A percentile compares a stretch with the other conserved stretches of the same genome.
phyloP scores from a whole-genome alignment of 73 alveolate species.

The Symbiodinium pilosum region DNA sequence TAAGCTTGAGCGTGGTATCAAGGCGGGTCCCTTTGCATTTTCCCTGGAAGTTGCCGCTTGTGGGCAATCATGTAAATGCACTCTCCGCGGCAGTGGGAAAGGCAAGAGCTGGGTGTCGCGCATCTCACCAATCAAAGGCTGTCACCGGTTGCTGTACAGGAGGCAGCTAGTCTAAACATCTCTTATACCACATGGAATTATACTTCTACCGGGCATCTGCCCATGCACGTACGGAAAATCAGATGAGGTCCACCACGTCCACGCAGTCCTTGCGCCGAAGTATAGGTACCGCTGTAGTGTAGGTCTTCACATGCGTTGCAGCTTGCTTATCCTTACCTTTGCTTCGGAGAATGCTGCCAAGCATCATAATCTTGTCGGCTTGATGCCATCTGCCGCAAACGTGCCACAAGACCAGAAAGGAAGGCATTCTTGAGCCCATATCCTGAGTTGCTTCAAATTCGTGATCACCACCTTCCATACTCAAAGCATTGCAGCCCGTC shows the following conservation, averaged over 20 bases:
- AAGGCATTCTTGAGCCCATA: conserved; percentile 53
- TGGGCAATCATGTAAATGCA: too few relatives aligned
- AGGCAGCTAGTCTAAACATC: neutral
- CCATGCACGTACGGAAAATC: neutral
- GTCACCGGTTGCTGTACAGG: neutral
- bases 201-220: neutral
- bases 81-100: too few relatives aligned
- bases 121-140: too few relatives aligned
- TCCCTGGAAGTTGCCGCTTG: neutral
- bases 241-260: conserved; percentile 71
- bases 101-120: too few relatives aligned
- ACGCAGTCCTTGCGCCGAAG: conserved; percentile 49
- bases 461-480: too few relatives aligned
- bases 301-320: neutral
- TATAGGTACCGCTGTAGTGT: neutral
- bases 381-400: conserved; percentile 66
- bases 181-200: neutral
- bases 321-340: too few relatives aligned
- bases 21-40: neutral
- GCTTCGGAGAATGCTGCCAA: neutral
- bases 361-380: conserved; percentile 55
- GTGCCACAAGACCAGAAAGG: conserved; percentile 58
- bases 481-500: neutral
- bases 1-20: too few relatives aligned
- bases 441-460: too few relatives aligned